Evolutionary conservation across 2,329 filamentous ascomycete species (phyloP), one percentile per base, ranked within the genome.

Genomic region (Graphiopsis chlorocephala): DNA sequence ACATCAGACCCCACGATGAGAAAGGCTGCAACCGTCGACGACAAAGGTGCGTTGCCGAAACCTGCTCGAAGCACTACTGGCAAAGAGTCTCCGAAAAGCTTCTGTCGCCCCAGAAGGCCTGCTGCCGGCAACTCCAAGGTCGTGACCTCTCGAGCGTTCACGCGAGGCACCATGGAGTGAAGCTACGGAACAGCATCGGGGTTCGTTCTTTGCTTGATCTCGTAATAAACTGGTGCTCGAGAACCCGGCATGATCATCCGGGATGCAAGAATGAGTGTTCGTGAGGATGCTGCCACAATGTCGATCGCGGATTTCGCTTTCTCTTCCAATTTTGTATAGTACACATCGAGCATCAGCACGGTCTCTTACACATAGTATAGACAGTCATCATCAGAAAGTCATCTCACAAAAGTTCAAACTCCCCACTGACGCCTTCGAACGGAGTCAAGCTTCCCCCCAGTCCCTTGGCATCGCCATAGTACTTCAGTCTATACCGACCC

Each of bases 381-480:
- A 20, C 47, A 50, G 23, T 26, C 47, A 50, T 25, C 14, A 28
- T 6, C 23, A 28, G 12, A 28, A 28, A 15, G 7, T 26, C 23
- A 50, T 17, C 15, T 64, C 45, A 64, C 33, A 31, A 14, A 63
- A 81, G 71, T 65, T 68, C 71, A 76, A 89, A 90, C 61, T 76
- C 77, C 56, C 81, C 80, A 72, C 88, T 90, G 10, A 82, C 81
- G 0, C 90, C 91, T 69, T 90, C 86, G 79, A 96, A 95, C 3
- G 84, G 76, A 45, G 80, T 85, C 45, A 95, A 87, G 0, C 72
- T 78, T 0, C 89, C 88, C 1, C 82, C 85, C 12, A 88, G 70
- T 6, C 81, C 81, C 84, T 93, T 97, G 2, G 86, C 82, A 78
- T 97, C 93, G 0, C 94, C 94, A 77, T 88, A 94, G 74, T 97